Evolutionary conservation across 2,329 filamentous ascomycete genomes (phyloP), one percentile per base, ranked within the genome.

Genomic region (Mycocentrospora acerina): DNA sequence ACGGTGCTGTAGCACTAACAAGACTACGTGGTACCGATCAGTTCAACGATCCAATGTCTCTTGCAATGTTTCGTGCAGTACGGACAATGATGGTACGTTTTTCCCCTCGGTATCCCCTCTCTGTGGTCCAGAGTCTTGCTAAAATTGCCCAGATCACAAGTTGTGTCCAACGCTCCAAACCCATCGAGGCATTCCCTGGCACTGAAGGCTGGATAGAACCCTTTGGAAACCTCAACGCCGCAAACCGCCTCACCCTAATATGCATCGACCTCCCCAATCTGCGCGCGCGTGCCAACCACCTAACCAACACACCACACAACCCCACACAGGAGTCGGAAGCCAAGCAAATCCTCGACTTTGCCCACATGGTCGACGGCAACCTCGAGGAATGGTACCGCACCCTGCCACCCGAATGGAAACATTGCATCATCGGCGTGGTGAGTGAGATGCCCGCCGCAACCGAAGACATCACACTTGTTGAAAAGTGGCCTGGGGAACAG

Each of bases 41-140:
- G 32, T 64, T 69, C 48, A 60, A 66, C 11, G 56, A 66, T 29
- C 57, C 60, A 7, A 57, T 61, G 42, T 68, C 65, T 8, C 57
- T 64, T 27, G 59, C 57, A 12, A 59, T 71, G 3, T 71, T 71
- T 40, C 64, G 66, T 28, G 66, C 68, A 22, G 67, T 71, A 0
- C 51, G 68, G 28, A 64, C 64, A 14, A 65, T 68, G 59, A 70
- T 70, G 67, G 66, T 68, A 53, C n/a, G 48, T 35, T 15, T 7
- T 22, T 22, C 9, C 19, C 19, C 9, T 22, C 5, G 19, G 25
- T 3, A n/a, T 13, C 8, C 15, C 18, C 12, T 6, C 14, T 13
- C 11, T 12, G 12, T 8, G n/a, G 10, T n/a, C 6, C 5, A 22
- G n/a, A 24, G 7, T 29, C 12, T 22, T 27, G 24, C 37, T 48